Evolutionary conservation across 345 rosid species (phyloP), one percentile per base, ranked within the genome.

Genomic region (Rhizophora mangle): DNA sequence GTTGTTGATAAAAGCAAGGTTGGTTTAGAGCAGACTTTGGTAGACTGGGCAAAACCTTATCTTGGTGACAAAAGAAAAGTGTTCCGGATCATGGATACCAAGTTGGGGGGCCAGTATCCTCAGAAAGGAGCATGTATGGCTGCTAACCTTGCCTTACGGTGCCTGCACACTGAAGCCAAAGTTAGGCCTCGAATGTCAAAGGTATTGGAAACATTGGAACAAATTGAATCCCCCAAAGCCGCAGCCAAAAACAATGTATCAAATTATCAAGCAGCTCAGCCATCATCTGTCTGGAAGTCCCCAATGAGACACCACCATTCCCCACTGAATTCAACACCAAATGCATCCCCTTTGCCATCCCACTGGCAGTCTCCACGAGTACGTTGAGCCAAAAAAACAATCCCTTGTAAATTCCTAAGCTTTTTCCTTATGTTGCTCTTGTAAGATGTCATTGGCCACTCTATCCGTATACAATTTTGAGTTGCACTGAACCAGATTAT

Each of bases 71-170:
- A 82, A 72, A 76, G 97, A 62, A 95, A 87, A 77, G 80, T 95
- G 39, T 95, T 89, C 76, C 72, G 97, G 24, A 87, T 95, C 43
- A 95, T 95, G 99, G 99, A 95, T 84, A 95, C 96, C n/a, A 92
- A 82, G 69, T 68, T 95, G 83, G 99, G 89, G 20, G 99, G 97
- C 15, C 99, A 95, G 67, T 95, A 95, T 76, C 92, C 96, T 60
- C 96, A 90, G 80, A 95, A 92, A 82, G 89, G 81, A 64, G 96
- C 99, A 49, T 77, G 65, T 60, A 83, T 83, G 65, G 96, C 97
- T 52, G 96, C 99, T 11, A 82, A 62, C 72, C 85, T 95, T 52
- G 99, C 99, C 57, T 70, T 83, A 47, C 92, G 64, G 43, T 95
- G 99, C 80, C 80, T 90, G 60, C 78, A 54, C 72, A 31, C 47